A percentile compares a stretch with the other conserved stretches of the same genome.
These are phyloP conservation scores for Acacia acuminata DNA, from an alignment of 306 rosid genomes.

Conservation along the genomic window DNA sequence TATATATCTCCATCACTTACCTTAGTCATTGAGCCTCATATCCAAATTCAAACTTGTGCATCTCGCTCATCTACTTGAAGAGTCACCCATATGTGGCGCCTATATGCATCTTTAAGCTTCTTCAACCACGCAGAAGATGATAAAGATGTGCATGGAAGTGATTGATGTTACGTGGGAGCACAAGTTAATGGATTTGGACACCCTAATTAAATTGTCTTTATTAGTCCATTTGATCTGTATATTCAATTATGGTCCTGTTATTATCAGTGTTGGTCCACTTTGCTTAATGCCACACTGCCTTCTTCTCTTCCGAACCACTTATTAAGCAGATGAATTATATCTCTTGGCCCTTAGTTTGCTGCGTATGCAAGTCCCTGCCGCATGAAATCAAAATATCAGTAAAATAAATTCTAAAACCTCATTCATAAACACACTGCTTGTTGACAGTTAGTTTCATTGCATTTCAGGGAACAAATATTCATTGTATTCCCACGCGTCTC, in stretches of 20 bases:
- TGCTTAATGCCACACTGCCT: neutral
- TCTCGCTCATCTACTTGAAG: neutral
- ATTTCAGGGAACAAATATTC: neutral
- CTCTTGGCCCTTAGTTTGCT: neutral
- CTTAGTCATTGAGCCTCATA: neutral
- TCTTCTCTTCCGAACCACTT: conserved; percentile 13
- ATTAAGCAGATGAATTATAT: neutral
- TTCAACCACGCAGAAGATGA: conserved; percentile 1
- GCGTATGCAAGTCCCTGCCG: neutral
- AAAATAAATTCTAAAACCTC: neutral
- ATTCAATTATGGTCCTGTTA: neutral
- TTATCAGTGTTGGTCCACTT: neutral
- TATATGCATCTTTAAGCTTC: neutral
- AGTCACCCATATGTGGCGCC: neutral
- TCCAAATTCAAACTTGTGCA: neutral
- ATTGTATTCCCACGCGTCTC: neutral
- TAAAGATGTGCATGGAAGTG: neutral
- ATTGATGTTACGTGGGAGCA: neutral
- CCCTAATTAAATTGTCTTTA: neutral
- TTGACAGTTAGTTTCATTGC: neutral
- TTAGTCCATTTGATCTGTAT: neutral
- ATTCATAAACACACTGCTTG: neutral
- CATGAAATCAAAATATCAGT: neutral
- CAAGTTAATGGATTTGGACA: conserved; percentile 1
- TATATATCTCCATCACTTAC: neutral